phyloP scores from a whole-genome alignment of 495 filamentous ascomycete genomes.

The Bathelium albidoporum region DNA sequence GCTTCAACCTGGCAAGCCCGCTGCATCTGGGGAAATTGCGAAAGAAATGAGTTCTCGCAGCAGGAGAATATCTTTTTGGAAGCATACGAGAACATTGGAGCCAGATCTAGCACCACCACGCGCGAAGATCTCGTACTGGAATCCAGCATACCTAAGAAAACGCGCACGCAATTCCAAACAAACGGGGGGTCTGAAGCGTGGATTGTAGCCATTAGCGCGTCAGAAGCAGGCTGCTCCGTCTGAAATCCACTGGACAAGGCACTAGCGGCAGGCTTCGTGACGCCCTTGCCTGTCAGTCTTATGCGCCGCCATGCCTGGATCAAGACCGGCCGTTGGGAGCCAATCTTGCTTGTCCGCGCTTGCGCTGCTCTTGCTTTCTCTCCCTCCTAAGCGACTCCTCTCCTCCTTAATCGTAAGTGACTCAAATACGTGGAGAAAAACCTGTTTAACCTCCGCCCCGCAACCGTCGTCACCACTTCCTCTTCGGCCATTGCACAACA shows the following conservation, averaged over 20 bases:
- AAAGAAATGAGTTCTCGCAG: neutral
- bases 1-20: neutral
- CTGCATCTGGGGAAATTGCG: neutral
- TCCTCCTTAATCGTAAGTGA: neutral
- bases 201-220: slow-evolving; percentile 4
- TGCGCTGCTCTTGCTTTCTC: neutral
- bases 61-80: neutral
- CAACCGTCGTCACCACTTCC: neutral
- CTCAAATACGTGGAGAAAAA: neutral
- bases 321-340: neutral
- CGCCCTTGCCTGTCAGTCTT: neutral
- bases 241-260: neutral
- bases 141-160: neutral
- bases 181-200: neutral
- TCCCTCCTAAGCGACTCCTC: neutral
- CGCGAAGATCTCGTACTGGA: neutral
- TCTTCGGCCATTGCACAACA: no score
- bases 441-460: neutral
- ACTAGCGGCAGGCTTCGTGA: neutral
- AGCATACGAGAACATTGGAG: neutral
- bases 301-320: neutral
- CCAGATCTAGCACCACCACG: neutral
- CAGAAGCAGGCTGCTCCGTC: neutral
- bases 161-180: neutral
- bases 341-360: neutral